Conservation (phyloP, 768 basidiomycete genomes). For the Suillus hirtellus region DNA sequence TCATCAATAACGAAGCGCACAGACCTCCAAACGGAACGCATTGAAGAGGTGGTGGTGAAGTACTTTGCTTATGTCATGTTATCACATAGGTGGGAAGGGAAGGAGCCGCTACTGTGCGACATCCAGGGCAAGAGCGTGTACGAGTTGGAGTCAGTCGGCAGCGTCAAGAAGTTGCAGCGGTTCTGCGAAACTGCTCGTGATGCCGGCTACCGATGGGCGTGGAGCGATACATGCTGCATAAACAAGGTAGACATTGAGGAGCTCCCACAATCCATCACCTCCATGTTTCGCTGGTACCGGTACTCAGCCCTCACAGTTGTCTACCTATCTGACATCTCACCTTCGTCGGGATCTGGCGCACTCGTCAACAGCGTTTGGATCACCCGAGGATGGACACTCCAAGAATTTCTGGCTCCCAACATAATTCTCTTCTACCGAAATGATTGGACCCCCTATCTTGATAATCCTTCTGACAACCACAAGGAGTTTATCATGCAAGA, state of each 20-base stretch:
- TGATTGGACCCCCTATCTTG: slow-evolving; percentile 19
- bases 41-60: background rate
- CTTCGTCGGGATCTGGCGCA: background rate
- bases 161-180: background rate
- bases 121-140: background rate
- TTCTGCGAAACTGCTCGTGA: background rate
- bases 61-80: background rate
- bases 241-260: background rate
- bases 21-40: background rate
- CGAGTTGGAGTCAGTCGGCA: background rate
- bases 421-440: slow-evolving; percentile 24
- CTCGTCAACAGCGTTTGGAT: background rate
- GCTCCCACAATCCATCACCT: background rate
- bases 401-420: slow-evolving; percentile 2
- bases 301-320: background rate
- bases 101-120: background rate
- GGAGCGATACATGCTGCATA: background rate
- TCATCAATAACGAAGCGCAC: background rate
- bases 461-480: background rate
- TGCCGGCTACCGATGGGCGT: background rate
- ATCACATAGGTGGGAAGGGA: background rate
- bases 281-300: background rate
- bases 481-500: background rate
- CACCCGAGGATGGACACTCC: background rate
- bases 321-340: background rate